Evolutionary conservation across 1,284 basidiomycete genomes (phyloP).

Genomic region (Ceratobasidium sp.): DNA sequence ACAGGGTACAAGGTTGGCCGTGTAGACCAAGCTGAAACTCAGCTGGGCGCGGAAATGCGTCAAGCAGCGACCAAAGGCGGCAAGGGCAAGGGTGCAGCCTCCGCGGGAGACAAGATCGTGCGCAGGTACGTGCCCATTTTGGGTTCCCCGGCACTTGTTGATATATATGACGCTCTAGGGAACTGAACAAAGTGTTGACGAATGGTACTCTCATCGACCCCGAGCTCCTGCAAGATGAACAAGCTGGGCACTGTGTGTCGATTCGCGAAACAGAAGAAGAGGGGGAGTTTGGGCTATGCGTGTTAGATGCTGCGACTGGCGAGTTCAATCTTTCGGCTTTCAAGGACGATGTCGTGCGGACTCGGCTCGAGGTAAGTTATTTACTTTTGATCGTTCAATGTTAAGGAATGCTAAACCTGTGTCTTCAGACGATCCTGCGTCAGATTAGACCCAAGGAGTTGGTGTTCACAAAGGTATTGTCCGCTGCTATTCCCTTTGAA

Average conservation of each 20-base stretch:
- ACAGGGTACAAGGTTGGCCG: slow-evolving; percentile 95
- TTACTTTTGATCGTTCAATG: background rate
- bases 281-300: slow-evolving; percentile 86
- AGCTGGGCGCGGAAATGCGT: slow-evolving; percentile 68
- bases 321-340: slow-evolving; percentile 94
- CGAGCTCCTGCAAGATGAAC: slow-evolving; percentile 88
- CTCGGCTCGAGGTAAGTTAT: slow-evolving; percentile 73
- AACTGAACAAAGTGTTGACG: slow-evolving; percentile 95
- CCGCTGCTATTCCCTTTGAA: slow-evolving; percentile 38
- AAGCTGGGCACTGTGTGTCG: slow-evolving; percentile 94
- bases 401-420: background rate
- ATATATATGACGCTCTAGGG: slow-evolving; percentile 62
- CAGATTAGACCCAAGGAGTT: slow-evolving; percentile 95
- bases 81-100: slow-evolving; percentile 58
- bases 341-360: slow-evolving; percentile 92
- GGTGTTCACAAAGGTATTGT: slow-evolving; percentile 84
- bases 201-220: slow-evolving; percentile 96
- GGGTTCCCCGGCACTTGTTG: slow-evolving; percentile 50
- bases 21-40: slow-evolving; percentile 97
- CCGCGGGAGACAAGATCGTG: slow-evolving; percentile 71
- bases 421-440: slow-evolving; percentile 79
- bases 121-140: slow-evolving; percentile 57
- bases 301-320: slow-evolving; percentile 96
- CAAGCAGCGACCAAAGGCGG: slow-evolving; percentile 47
- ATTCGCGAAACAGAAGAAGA: slow-evolving; percentile 71